A percentile compares a stretch with the other conserved stretches of the same genome.
Evolutionary conservation across 495 filamentous ascomycete species (phyloP).

Genomic region (Aeminium ludgeri): DNA sequence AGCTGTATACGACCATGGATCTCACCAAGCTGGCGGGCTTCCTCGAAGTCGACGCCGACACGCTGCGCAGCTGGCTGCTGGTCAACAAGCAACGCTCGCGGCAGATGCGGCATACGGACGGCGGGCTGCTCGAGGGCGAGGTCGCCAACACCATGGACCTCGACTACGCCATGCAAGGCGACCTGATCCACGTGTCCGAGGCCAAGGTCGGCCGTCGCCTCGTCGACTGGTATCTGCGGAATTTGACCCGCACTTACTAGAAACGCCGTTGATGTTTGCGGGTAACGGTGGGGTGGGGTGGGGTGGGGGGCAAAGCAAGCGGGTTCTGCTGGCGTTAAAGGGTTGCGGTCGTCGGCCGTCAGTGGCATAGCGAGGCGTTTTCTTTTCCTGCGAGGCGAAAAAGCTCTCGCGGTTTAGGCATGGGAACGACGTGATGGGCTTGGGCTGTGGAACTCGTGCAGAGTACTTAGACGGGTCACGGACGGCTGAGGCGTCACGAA

Average conservation of each 20-base stretch:
- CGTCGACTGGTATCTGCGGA: slow-evolving; percentile 97
- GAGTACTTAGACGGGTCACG: no score
- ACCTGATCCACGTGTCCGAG: slow-evolving; percentile 95
- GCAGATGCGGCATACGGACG: slow-evolving; percentile 88
- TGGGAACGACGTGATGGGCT: no score
- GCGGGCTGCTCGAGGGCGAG: slow-evolving; percentile 78
- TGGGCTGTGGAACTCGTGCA: no score
- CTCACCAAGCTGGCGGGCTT: slow-evolving; percentile 95
- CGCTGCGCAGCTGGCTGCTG: slow-evolving; percentile 72
- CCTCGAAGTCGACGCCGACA: slow-evolving; percentile 84
- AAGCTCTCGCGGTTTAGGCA: no score
- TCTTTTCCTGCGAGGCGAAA: no score
- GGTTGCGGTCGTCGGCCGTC: no score
- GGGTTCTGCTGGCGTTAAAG: no score
- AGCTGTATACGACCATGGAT: slow-evolving; percentile 99
- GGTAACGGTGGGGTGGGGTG: not conserved
- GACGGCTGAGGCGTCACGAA: no score
- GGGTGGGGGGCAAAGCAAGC: no score
- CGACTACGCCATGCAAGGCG: slow-evolving; percentile 91
- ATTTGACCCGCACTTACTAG: slow-evolving; percentile 81
- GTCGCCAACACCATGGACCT: slow-evolving; percentile 78
- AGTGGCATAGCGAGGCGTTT: not conserved
- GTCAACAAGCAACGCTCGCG: slow-evolving; percentile 97
- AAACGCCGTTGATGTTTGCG: no score
- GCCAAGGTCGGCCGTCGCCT: slow-evolving; percentile 92